These are phyloP conservation scores for Xerocomellus intermedius DNA, from an alignment of 768 basidiomycete genomes.

Conservation along the genomic window DNA sequence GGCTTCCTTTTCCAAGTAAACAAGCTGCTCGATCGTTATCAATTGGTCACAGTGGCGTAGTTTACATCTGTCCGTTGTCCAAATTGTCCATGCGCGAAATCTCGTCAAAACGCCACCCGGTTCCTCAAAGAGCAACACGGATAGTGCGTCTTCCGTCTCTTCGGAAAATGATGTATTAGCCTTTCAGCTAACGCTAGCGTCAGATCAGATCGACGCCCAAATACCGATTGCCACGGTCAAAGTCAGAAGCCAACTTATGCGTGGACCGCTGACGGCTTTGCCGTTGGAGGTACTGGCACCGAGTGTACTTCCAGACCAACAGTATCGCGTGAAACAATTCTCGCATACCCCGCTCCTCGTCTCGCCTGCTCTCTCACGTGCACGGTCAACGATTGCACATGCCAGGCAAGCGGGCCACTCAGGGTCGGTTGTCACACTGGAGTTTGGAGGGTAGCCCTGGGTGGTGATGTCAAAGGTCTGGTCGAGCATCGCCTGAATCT, in stretches of 20 bases:
- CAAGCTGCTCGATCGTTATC: neutral
- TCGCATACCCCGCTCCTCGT: conserved; percentile 31
- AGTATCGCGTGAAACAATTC: conserved; percentile 33
- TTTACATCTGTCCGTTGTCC: conserved; percentile 7
- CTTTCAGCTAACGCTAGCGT: neutral
- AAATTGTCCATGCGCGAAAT: conserved; percentile 1
- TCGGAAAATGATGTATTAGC: conserved; percentile 14
- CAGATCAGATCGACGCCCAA: conserved; percentile 17
- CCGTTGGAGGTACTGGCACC: neutral
- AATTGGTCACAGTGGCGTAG: conserved; percentile 17
- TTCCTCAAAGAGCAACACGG: neutral
- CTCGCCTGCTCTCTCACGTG: conserved; percentile 28
- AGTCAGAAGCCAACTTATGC: conserved; percentile 2
- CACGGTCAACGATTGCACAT: conserved; percentile 51
- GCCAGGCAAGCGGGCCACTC: conserved; percentile 51
- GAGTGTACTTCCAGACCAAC: conserved; percentile 24
- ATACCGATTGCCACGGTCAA: conserved; percentile 12
- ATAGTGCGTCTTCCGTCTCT: neutral
- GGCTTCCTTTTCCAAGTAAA: conserved; percentile 10
- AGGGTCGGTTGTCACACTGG: conserved; percentile 31
- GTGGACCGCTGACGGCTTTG: neutral
- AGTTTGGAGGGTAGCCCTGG: conserved; percentile 38
- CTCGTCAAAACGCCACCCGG: conserved; percentile 17
- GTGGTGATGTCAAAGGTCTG: conserved; percentile 44
- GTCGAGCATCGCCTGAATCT: conserved; percentile 44